Base-by-base conservation (phyloP, 1,139 yeast species). In the Ogataea hybrid region DNA sequence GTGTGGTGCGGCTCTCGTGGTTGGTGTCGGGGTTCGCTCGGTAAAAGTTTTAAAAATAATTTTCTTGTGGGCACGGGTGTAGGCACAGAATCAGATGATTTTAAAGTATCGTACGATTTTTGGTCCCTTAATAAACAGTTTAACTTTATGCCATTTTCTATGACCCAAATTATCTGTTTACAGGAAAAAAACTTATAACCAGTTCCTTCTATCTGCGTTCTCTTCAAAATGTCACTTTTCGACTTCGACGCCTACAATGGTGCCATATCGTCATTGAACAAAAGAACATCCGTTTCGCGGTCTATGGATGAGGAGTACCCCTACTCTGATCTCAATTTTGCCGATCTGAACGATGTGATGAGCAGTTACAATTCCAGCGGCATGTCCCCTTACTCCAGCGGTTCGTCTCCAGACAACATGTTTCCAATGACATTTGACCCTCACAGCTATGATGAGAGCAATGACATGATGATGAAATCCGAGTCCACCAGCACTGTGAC, bases 381-480 rank as follows among this genome's bases (percentile, higher is more conserved):
- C 4, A 39, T 60, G 23, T 58, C 64, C 3, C 63, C 67, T 5
- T 59, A 59, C 37, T 58, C 64, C 6, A 51, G 58, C 9, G 65
- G 64, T 5, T 62, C 67, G 3, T 61, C 65, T 2, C 67, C 67
- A 2, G 65, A 61, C 35, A 62, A 53, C 17, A 51, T 59, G 30
- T 46, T 58, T 16, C 39, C 56, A 5, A 47, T 20, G n/a, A 44
- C 44, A 16, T 46, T 52, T 16, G 38, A 50, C 21, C 45, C 34
- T 12, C 37, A 38, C 15, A 25, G 37, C 25, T 28, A 30, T 7
- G 33, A 32, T 16, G 32, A 33, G 17, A 23, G 20, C 9, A 28
- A 28, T 9, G 32, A 15, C 29, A 12, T 32, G 18, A 23, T 35
- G 15, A 56, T 57, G 62, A 58, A 53, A 32, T 57, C 60, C n/a